Evolutionary conservation across 2,329 filamentous ascomycete genomes (phyloP).

Genomic region (Alternaria sp.): DNA sequence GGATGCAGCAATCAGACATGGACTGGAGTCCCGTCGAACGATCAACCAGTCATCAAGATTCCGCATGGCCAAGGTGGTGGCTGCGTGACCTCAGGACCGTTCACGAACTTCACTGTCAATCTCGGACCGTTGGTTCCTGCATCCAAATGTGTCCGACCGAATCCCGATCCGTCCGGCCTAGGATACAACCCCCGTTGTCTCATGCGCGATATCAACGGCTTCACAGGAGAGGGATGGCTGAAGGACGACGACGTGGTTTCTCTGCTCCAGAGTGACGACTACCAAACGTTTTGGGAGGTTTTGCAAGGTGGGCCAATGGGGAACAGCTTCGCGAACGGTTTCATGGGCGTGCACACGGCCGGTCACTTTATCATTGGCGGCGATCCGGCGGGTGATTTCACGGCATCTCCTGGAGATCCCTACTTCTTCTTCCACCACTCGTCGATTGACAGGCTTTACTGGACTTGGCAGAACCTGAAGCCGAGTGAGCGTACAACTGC

Average conservation of each 20-base stretch:
- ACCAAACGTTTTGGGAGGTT: conserved; percentile 40
- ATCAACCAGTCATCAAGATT: conserved; percentile 37
- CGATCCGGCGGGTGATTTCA: conserved; percentile 55
- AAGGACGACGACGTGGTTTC: conserved; percentile 19
- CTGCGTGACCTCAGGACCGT: conserved; percentile 59
- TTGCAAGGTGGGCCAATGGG: conserved; percentile 46
- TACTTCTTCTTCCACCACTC: conserved; percentile 54
- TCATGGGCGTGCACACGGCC: conserved; percentile 53
- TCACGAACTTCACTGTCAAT: conserved; percentile 52
- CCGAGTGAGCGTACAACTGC: conserved; percentile 42
- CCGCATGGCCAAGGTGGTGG: conserved; percentile 61
- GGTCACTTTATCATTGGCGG: conserved; percentile 57
- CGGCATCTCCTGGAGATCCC: conserved; percentile 55
- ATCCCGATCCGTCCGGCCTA: conserved; percentile 39
- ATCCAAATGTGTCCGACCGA: conserved; percentile 19
- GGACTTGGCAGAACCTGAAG: conserved; percentile 57
- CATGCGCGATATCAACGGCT: conserved; percentile 41
- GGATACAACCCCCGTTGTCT: conserved; percentile 49
- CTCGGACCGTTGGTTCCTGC: conserved; percentile 56
- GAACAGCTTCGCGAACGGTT: conserved; percentile 39
- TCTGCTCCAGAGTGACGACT: conserved; percentile 17
- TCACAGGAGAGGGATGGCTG: conserved; percentile 6
- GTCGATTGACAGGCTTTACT: conserved; percentile 49
- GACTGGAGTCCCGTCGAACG: conserved; percentile 28
- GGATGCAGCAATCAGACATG: conserved; percentile 27